Conservation (phyloP, 371 early-diverging fungal species). For the Haplosporangium sp. region DNA sequence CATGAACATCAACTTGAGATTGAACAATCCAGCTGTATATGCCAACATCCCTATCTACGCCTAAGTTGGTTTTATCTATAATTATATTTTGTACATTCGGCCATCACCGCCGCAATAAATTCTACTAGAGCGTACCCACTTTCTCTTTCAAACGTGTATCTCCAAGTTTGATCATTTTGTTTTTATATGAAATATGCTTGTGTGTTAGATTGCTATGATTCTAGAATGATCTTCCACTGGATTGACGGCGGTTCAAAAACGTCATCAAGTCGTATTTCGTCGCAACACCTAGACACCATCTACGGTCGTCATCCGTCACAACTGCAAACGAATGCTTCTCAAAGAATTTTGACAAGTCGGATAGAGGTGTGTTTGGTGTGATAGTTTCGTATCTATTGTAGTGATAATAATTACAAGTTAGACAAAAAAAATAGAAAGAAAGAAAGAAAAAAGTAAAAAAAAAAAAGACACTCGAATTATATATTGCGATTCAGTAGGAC, state of each 20-base stretch:
- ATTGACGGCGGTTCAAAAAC: conserved; percentile 66
- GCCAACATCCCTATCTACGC: conserved; percentile 56
- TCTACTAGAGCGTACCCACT: too few species aligned
- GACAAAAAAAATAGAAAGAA: neutral
- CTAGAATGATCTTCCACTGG: conserved; percentile 44
- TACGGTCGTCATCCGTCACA: conserved; percentile 83
- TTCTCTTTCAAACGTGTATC: too few species aligned
- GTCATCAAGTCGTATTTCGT: conserved; percentile 84
- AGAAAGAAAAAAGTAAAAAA: too few species aligned
- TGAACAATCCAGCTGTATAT: conserved; percentile 48
- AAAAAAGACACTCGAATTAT: too few species aligned
- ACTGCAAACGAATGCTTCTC: conserved; percentile 84
- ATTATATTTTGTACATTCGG: too few species aligned
- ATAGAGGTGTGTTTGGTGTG: conserved; percentile 83
- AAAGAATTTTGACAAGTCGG: conserved; percentile 80
- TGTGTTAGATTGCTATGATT: neutral
- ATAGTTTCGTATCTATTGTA: conserved; percentile 72
- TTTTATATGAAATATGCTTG: neutral
- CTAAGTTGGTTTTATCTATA: conserved; percentile 5
- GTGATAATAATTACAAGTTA: neutral
- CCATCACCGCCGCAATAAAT: too few species aligned
- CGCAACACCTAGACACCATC: conserved; percentile 86
- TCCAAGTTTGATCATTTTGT: neutral
- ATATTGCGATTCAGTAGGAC: neutral
- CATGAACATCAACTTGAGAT: conserved; percentile 35